phyloP scores from a whole-genome alignment of 2,329 filamentous ascomycete species.

The Fusarium oxysporum region DNA sequence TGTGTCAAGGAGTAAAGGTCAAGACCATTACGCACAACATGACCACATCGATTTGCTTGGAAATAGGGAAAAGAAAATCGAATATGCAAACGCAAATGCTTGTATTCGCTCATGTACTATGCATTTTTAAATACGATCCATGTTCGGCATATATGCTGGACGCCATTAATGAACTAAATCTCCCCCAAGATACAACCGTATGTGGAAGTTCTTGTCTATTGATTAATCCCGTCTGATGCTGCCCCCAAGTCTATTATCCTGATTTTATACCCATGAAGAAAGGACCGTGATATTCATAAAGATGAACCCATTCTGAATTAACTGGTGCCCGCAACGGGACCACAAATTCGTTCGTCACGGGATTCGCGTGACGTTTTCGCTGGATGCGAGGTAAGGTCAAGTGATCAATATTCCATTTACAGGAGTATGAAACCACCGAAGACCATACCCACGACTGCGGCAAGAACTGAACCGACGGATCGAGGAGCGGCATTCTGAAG shows the following conservation, averaged over 20 bases:
- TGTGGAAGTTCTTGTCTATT: slow-evolving; percentile 35
- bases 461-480: slow-evolving; percentile 40
- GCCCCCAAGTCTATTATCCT: slow-evolving; percentile 40
- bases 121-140: slow-evolving; percentile 36
- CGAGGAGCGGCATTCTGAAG: slow-evolving; percentile 54
- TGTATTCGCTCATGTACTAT: slow-evolving; percentile 38
- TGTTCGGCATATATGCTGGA: slow-evolving; percentile 34
- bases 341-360: slow-evolving; percentile 7
- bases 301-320: slow-evolving; percentile 25
- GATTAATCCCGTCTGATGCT: slow-evolving; percentile 29
- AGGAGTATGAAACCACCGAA: slow-evolving; percentile 47
- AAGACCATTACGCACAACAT: background rate
- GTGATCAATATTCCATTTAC: slow-evolving; percentile 22
- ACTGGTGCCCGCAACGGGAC: background rate
- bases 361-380: background rate
- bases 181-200: slow-evolving; percentile 27
- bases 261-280: slow-evolving; percentile 37
- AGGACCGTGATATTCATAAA: slow-evolving; percentile 45
- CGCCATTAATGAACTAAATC: slow-evolving; percentile 36
- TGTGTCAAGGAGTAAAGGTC: background rate
- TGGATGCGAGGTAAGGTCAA: background rate
- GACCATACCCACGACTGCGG: slow-evolving; percentile 46
- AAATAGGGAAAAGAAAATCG: background rate
- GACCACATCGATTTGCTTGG: background rate
- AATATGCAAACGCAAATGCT: slow-evolving; percentile 13